Conservation (phyloP, 192 early-diverging fungal genomes). For the Coemansia pectinata region DNA sequence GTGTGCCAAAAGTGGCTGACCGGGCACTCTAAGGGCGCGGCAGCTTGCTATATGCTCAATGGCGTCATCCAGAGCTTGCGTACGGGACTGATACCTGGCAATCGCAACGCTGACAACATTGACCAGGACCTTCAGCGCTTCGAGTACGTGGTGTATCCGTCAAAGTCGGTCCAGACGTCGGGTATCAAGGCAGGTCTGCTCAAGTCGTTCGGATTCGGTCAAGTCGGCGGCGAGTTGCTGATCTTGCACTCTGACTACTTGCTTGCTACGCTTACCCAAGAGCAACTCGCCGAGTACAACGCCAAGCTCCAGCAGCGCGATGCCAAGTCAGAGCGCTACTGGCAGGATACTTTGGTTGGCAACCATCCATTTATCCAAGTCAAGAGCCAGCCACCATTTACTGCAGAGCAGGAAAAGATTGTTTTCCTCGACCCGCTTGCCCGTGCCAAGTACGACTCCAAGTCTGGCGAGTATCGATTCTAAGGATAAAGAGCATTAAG, state of each 20-base stretch:
- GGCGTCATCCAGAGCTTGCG: slow-evolving; percentile 82
- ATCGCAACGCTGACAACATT: slow-evolving; percentile 70
- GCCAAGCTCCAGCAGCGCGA: slow-evolving; percentile 6
- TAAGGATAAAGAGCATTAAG: background rate
- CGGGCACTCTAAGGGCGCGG: slow-evolving; percentile 87
- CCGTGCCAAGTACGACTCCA: slow-evolving; percentile 18
- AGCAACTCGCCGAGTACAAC: slow-evolving; percentile 27
- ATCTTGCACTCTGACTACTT: slow-evolving; percentile 70
- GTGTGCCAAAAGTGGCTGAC: slow-evolving; percentile 94
- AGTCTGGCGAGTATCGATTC: slow-evolving; percentile 21
- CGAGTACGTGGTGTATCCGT: slow-evolving; percentile 81
- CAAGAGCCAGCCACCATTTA: slow-evolving; percentile 31
- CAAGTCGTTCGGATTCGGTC: slow-evolving; percentile 75
- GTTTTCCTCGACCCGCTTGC: slow-evolving; percentile 34
- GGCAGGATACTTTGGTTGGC: slow-evolving; percentile 43
- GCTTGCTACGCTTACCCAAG: slow-evolving; percentile 39
- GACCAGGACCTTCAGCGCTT: slow-evolving; percentile 66
- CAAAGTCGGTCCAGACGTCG: slow-evolving; percentile 64
- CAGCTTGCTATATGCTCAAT: slow-evolving; percentile 94
- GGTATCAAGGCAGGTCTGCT: slow-evolving; percentile 69
- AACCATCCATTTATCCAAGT: slow-evolving; percentile 38
- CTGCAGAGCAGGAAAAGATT: slow-evolving; percentile 19
- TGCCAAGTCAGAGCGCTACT: slow-evolving; percentile 22
- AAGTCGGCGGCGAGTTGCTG: slow-evolving; percentile 67
- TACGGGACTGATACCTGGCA: slow-evolving; percentile 87